These are phyloP conservation scores for Alternaria tenuissima DNA, from an alignment of 2,329 filamentous ascomycete species.

Conservation along the genomic window DNA sequence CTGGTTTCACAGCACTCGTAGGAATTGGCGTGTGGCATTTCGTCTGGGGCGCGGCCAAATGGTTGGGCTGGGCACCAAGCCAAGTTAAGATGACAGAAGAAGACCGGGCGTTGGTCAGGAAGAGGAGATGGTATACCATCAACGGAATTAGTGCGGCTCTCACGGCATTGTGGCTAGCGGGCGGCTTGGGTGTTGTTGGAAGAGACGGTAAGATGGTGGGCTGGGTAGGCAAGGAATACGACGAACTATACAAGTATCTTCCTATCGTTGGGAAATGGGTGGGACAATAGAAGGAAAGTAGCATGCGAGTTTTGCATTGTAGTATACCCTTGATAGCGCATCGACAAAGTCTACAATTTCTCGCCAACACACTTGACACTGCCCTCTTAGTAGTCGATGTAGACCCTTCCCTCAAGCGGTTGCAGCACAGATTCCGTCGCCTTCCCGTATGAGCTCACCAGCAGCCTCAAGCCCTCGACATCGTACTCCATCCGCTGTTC, in stretches of 20 bases:
- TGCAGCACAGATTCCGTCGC: conserved; percentile 32
- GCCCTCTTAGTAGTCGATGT: conserved; percentile 37
- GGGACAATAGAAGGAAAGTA: conserved; percentile 33
- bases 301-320: conserved; percentile 22
- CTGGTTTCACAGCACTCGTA: conserved; percentile 74
- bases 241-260: conserved; percentile 72
- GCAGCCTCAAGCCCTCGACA: conserved; percentile 43
- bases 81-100: conserved; percentile 59
- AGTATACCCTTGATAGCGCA: conserved; percentile 29
- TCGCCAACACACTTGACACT: conserved; percentile 3
- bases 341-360: neutral
- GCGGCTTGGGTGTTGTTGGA: conserved; percentile 80
- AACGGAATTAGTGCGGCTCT: conserved; percentile 69
- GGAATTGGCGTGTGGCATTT: conserved; percentile 76
- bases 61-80: conserved; percentile 72
- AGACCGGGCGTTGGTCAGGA: conserved; percentile 62
- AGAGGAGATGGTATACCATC: conserved; percentile 74
- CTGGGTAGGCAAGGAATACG: conserved; percentile 83
- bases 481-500: conserved; percentile 13
- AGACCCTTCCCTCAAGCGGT: conserved; percentile 50
- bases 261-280: conserved; percentile 65
- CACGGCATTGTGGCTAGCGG: conserved; percentile 78
- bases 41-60: conserved; percentile 85
- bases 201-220: conserved; percentile 73
- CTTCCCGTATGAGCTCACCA: conserved; percentile 55